Base-by-base conservation (phyloP, 176 grass and related monocot species). In the Zizania latifolia region DNA sequence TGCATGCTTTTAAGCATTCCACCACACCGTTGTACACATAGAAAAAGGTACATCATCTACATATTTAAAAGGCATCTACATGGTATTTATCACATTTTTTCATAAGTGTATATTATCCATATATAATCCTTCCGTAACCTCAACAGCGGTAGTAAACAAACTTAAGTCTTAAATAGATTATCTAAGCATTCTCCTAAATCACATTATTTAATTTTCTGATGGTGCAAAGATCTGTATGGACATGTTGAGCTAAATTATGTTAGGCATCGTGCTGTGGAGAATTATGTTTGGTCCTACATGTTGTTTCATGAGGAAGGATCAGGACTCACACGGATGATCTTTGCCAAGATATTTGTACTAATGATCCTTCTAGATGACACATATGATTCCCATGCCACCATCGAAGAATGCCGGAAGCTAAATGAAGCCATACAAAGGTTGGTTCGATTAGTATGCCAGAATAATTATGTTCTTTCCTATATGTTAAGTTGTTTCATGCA, bases 371-470 rank as follows among this genome's bases (percentile, higher is more conserved):
- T 85, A 10, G 76, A 85, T 80, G 83, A 85, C 40, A 80, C 41
- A 6, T 79, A 80, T 31, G 83, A 85, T 38, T 17, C 16, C 0
- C 62, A 80, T 80, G 66, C 56, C 19, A 85, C 76, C 35, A 5
- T 80, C 2, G 65, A 85, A 0, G 76, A 85, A 13, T 53, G 30
- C 7, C 10, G 38, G 62, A 77, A 34, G 4, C 19, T 85, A 2
- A 34, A 58, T 19, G 31, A 44, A 68, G 55, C 83, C 1, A 50
- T 85, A 13, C 63, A 79, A 51, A 85, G 83, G 83, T 84, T 10
- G 17, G n/a, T 19, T 1, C 6, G 6, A 5, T 65, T 23, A 11
- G 9, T 19, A 29, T 30, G 3, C 6, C 0, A 14, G 8, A 24
- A 24, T 14, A 4, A 12, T n/a, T n/a, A n/a, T n/a, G n/a, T n/a